A percentile compares a stretch with the other conserved stretches of the same genome.
Evolutionary conservation across 1,284 basidiomycete genomes (phyloP).

Genomic region (Leccinum insigne): DNA sequence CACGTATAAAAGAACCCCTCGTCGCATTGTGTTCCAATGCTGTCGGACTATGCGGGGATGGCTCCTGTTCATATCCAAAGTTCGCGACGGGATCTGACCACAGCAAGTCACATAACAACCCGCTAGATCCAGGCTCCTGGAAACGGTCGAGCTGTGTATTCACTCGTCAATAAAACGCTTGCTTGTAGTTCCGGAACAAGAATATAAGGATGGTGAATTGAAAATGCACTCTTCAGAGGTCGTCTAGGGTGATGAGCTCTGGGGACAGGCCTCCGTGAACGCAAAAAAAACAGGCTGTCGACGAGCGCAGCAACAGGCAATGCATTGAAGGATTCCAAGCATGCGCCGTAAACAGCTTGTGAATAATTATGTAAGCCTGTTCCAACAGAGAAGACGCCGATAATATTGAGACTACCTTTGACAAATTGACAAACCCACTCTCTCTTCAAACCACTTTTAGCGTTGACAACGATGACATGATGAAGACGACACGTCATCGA

Average conservation of each 20-base stretch:
- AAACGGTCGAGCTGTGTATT: slow-evolving; percentile 79
- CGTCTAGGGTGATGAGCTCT: slow-evolving; percentile 81
- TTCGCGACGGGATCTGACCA: slow-evolving; percentile 94
- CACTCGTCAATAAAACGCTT: slow-evolving; percentile 5
- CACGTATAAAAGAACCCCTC: slow-evolving; percentile 92
- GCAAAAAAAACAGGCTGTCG: slow-evolving; percentile 95
- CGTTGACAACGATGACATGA: no score
- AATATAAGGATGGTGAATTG: neutral
- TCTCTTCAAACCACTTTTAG: no score
- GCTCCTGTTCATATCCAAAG: slow-evolving; percentile 62
- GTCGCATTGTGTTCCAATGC: slow-evolving; percentile 44
- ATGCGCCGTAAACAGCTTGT: slow-evolving; percentile 84
- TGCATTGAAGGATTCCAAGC: slow-evolving; percentile 89
- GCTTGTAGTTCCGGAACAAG: neutral
- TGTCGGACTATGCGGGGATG: slow-evolving; percentile 25
- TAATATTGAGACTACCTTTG: slow-evolving; percentile 3
- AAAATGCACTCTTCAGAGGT: slow-evolving; percentile 70
- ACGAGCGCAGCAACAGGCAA: slow-evolving; percentile 93
- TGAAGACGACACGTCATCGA: no score
- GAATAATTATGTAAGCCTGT: slow-evolving; percentile 94
- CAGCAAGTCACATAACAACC: slow-evolving; percentile 92
- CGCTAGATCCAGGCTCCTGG: slow-evolving; percentile 91
- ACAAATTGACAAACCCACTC: slow-evolving; percentile 12
- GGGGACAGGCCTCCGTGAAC: slow-evolving; percentile 98
- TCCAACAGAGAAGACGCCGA: slow-evolving; percentile 9